phyloP scores from a whole-genome alignment of 2,329 filamentous ascomycete genomes.

The Onygena corvina region DNA sequence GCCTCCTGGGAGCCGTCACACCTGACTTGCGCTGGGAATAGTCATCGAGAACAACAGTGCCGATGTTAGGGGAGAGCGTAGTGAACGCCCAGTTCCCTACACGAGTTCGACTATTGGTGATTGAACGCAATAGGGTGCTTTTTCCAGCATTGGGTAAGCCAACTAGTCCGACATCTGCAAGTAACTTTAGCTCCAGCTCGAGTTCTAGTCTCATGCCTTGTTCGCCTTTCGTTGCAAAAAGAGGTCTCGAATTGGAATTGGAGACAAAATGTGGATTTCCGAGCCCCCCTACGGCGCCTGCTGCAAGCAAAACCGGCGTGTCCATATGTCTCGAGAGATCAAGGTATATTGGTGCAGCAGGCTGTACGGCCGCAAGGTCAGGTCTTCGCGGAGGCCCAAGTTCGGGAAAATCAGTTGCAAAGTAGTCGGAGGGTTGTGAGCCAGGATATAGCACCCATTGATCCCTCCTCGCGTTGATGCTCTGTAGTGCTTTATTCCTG shows the following conservation, averaged over 20 bases:
- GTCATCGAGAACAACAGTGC: slow-evolving; percentile 85
- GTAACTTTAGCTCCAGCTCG: slow-evolving; percentile 82
- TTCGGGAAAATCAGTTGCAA: slow-evolving; percentile 46
- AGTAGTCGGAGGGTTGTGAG: slow-evolving; percentile 57
- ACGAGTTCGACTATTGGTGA: slow-evolving; percentile 78
- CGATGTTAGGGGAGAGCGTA: slow-evolving; percentile 86
- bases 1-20: slow-evolving; percentile 36
- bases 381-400: slow-evolving; percentile 46
- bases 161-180: slow-evolving; percentile 89
- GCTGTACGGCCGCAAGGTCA: slow-evolving; percentile 53
- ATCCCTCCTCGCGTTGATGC: slow-evolving; percentile 41
- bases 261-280: slow-evolving; percentile 90
- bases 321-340: slow-evolving; percentile 68
- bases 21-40: slow-evolving; percentile 60
- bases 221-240: slow-evolving; percentile 82
- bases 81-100: slow-evolving; percentile 96
- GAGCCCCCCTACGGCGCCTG: slow-evolving; percentile 76
- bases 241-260: slow-evolving; percentile 59
- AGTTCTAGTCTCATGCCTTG: slow-evolving; percentile 64
- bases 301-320: slow-evolving; percentile 70
- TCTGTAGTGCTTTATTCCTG: slow-evolving; percentile 30
- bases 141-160: slow-evolving; percentile 94
- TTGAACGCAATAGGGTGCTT: slow-evolving; percentile 73
- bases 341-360: slow-evolving; percentile 57
- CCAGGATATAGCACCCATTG: slow-evolving; percentile 85